These are phyloP conservation scores for Aspergillus sp. DNA, from an alignment of 2,329 filamentous ascomycete species.

Conservation along the genomic window DNA sequence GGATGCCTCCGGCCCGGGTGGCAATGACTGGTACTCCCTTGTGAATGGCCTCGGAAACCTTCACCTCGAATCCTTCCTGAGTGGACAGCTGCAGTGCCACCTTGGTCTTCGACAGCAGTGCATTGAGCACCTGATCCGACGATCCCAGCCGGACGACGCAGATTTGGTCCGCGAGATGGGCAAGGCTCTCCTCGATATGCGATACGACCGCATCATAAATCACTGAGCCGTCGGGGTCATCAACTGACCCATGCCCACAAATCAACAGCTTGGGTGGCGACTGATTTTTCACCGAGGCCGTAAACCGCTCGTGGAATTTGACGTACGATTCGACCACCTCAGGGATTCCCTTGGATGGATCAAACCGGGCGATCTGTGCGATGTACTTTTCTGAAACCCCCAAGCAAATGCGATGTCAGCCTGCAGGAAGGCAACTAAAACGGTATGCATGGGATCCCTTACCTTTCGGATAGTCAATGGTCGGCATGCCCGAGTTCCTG, in stretches of 20 bases:
- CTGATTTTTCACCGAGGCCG: constrained; percentile 48
- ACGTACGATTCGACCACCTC: constrained; percentile 75
- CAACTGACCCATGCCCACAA: constrained; percentile 75
- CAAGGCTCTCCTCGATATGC: constrained; percentile 64
- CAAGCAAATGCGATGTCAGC: background rate
- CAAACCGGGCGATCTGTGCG: constrained; percentile 77
- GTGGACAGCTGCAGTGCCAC: constrained; percentile 78
- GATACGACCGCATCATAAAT: constrained; percentile 72
- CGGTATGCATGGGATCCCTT: background rate
- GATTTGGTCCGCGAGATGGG: constrained; percentile 63
- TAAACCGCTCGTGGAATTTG: constrained; percentile 64
- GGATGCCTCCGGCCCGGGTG: constrained; percentile 74
- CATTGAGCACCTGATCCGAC: constrained; percentile 77
- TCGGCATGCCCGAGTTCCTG: constrained; percentile 55
- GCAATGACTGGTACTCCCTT: constrained; percentile 78
- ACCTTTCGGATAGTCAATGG: constrained; percentile 41
- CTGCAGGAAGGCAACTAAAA: background rate
- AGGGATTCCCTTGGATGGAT: constrained; percentile 78
- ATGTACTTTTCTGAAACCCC: constrained; percentile 63
- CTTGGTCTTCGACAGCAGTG: constrained; percentile 68
- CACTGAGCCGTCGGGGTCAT: constrained; percentile 72
- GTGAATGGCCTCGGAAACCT: constrained; percentile 79
- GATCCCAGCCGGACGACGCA: constrained; percentile 75
- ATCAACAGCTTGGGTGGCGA: constrained; percentile 70
- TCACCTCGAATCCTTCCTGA: constrained; percentile 81